Percentiles rank a stretch among this genome's conserved stretches.
phyloP scores from a whole-genome alignment of 192 early-diverging fungal species.

The Gonapodya sp. region DNA sequence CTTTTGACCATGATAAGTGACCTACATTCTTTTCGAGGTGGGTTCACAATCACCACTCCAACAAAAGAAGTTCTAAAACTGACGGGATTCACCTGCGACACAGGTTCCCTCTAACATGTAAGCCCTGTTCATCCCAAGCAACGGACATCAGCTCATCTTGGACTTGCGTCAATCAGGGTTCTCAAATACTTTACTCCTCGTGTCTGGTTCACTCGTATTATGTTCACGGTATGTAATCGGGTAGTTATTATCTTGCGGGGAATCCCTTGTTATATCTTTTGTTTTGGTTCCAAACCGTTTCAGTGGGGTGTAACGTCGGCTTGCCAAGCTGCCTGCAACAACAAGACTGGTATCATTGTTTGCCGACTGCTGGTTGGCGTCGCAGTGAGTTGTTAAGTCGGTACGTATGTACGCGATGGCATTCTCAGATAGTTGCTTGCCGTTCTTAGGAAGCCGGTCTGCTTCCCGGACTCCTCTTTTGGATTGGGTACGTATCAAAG shows the following conservation, averaged over 20 bases:
- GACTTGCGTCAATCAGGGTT: not conserved
- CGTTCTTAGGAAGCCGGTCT: not conserved
- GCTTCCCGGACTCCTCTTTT: not conserved
- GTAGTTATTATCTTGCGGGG: not conserved
- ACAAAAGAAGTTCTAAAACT: no score
- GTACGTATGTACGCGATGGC: no score
- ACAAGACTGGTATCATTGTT: not conserved
- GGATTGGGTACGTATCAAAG: not conserved
- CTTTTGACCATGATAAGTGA: not conserved
- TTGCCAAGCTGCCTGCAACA: not conserved
- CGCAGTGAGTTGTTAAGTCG: not conserved
- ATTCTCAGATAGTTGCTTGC: no score
- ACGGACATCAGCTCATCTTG: not conserved
- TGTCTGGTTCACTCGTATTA: not conserved
- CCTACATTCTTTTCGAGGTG: not conserved
- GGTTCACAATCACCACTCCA: no score
- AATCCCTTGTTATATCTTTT: not conserved
- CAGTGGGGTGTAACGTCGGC: not conserved
- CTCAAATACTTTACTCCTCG: not conserved
- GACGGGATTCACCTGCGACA: no score
- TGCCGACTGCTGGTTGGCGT: not conserved
- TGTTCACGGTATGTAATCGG: not conserved
- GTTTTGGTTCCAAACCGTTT: no score
- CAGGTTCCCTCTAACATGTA: not conserved
- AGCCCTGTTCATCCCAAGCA: not conserved